Evolutionary conservation across 2,329 filamentous ascomycete species (phyloP), one percentile per base, ranked within the genome.

Genomic region (Fusarium sp.): DNA sequence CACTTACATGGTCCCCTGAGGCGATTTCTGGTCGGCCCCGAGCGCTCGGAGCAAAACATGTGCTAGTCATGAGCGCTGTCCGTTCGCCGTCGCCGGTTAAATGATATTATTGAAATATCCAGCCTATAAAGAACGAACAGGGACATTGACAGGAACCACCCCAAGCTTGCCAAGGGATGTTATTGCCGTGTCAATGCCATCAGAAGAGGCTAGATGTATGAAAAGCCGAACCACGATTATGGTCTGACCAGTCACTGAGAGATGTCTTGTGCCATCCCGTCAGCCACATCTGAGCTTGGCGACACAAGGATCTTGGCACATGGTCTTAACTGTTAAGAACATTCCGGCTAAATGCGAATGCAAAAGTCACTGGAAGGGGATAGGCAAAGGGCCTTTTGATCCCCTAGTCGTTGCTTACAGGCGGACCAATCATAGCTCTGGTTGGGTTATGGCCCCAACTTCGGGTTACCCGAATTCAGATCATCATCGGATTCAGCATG

Each of bases 361-460:
- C 39, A 24, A 31, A 42, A 34, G 24, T 34, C 24, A 48, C 31
- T 28, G 15, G n/a, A 22, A 34, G 26, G 24, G 10, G n/a, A 58
- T 40, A 43, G 33, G 15, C 49, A 40, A 45, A 49, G 31, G 52
- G 42, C 40, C 42, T 53, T 59, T 55, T 69, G 40, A 58, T 63
- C 39, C 28, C 22, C 22, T 51, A 10, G 17, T 46, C 20, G 38
- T 56, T 49, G 17, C 17, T 58, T 59, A 38, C 48, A 69, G 40
- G 62, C 66, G 66, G 62, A 34, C 66, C 66, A 69, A 69, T 69
- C 39, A 50, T 7, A 42, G 54, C 38, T 26, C 13, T 18, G 22
- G 9, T 39, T 38, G 61, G 58, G 20, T 28, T 42, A 24, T 69
- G 33, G 49, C 28, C 52, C 49, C 31, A 68, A 15, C 26, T 20